Percentiles rank a stretch among this genome's conserved stretches.
These are phyloP conservation scores for Fabrea salina DNA, from an alignment of 169 alveolate genomes.

Conservation along the genomic window DNA sequence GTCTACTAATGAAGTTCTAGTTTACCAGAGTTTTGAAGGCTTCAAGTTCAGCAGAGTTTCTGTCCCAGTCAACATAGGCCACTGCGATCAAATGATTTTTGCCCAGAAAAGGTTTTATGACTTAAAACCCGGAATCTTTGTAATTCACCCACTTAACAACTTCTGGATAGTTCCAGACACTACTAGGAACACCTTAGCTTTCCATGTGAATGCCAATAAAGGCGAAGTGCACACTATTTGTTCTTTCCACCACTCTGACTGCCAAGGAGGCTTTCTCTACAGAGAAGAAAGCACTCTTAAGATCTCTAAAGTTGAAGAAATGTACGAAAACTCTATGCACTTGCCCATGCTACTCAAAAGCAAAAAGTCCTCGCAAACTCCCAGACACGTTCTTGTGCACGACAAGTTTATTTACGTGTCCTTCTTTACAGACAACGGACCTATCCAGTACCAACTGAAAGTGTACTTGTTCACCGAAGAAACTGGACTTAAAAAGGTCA, in stretches of 20 bases:
- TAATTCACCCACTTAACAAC: background rate
- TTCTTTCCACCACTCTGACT: slow-evolving; percentile 15
- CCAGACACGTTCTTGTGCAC: slow-evolving; percentile 2
- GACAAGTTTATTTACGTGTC: background rate
- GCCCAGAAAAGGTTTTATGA: background rate
- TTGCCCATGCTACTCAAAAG: background rate
- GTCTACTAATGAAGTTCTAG: background rate
- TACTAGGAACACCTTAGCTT: background rate
- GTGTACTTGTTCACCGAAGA: background rate
- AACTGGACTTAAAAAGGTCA: background rate
- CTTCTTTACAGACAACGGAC: slow-evolving; percentile 11
- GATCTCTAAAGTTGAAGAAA: slow-evolving; percentile 25
- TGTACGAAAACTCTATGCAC: background rate
- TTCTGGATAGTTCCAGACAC: background rate
- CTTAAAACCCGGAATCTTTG: background rate
- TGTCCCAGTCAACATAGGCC: slow-evolving; percentile 3
- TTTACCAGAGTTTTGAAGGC: slow-evolving; percentile 1
- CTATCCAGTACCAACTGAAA: background rate
- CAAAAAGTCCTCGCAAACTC: background rate
- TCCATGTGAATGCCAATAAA: background rate
- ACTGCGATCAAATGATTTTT: background rate
- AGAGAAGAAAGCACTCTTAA: background rate
- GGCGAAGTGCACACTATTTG: background rate
- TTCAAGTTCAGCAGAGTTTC: background rate
- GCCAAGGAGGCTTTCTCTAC: slow-evolving; percentile 1